Evolutionary conservation across 345 rosid species (phyloP), one percentile per base, ranked within the genome.

Genomic region (Citrus unshiu): DNA sequence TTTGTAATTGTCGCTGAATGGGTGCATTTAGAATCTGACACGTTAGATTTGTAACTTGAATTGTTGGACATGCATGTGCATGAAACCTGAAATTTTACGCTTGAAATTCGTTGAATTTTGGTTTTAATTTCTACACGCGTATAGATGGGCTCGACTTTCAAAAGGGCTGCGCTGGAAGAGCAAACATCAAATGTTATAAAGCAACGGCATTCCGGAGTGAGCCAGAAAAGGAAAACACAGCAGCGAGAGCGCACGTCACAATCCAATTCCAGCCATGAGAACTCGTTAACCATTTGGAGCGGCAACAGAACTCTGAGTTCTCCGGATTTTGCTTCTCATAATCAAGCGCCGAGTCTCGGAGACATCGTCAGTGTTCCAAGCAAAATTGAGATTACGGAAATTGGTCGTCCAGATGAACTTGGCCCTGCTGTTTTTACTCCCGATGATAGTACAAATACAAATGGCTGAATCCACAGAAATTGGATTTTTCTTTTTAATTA

Each of bases 121-220:
- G 18, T 46, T 46, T 46, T 46, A 46, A 46, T 46, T 3, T 46
- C 51, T 13, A 13, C 51, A 2, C 51, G 14, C 5, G 5, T 3
- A 1, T 79, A 88, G 93, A 87, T 88, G 91, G 91, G 91, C 0
- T 88, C 91, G 51, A 70, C 78, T 46, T 80, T 73, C 57, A 88
- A 84, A 73, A 63, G 83, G 8, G 75, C 82, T 49, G 67, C 77
- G 46, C 51, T 87, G 21, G 83, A 80, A 61, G 86, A 84, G 60
- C 79, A 82, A 76, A 67, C 88, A 64, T 37, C 86, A 56, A 77
- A 75, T 39, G 82, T 62, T 5, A 43, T 88, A 32, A 79, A 24
- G 64, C 81, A 83, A 68, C 84, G 88, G 88, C 85, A 83, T 46
- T 71, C 49, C 5, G 56, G 24, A 9, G 87, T 84, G 24, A 86